Conservation (phyloP, 129 eudicot genomes). For the Tagetes patula region DNA sequence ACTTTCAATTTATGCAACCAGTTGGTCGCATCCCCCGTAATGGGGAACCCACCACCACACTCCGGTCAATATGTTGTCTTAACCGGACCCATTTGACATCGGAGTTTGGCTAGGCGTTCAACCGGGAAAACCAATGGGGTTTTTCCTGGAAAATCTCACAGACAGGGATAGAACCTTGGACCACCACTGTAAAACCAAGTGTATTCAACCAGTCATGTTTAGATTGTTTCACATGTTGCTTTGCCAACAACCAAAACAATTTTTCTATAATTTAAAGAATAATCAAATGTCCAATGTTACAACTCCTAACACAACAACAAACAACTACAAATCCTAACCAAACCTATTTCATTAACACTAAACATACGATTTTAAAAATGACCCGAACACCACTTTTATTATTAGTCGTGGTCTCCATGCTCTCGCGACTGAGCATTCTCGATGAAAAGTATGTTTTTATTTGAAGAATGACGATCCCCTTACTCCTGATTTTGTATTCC, state of each 20-base stretch:
- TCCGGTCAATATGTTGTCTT: no score
- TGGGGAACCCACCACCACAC: no score
- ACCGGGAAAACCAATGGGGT: no score
- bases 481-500: constrained; percentile 17
- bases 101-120: no score
- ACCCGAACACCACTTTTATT: not conserved
- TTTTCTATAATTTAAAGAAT: not conserved
- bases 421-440: constrained; percentile 13
- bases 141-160: no score
- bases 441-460: not conserved
- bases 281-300: not conserved
- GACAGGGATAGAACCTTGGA: no score
- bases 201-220: no score
- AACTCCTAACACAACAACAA: constrained; percentile 9
- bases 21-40: no score
- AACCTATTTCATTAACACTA: not conserved
- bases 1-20: no score
- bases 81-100: no score
- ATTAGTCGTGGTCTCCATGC: not conserved
- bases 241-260: constrained; percentile 3
- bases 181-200: no score
- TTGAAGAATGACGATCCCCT: constrained; percentile 2
- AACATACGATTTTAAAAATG: constrained; percentile 11
- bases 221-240: not conserved
- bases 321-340: constrained; percentile 11